Base-by-base conservation (phyloP, 192 early-diverging fungal species). In the Thamnidium elegans region DNA sequence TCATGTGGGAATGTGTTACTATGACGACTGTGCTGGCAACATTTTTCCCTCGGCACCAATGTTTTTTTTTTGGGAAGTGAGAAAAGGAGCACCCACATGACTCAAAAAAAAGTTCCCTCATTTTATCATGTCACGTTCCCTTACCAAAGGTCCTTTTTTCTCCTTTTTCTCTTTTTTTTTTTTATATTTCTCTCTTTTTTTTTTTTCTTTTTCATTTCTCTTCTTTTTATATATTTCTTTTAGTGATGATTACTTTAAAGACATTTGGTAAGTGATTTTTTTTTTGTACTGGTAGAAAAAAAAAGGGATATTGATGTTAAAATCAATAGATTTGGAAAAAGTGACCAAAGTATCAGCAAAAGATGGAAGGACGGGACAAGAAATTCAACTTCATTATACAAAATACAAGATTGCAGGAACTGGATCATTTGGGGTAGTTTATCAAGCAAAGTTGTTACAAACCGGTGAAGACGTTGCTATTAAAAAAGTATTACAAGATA, bases 351-450 rank as follows among this genome's bases (percentile, higher is more conserved):
- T 94, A 11, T 79, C 82, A 62, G 94, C 94, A 4, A 90, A 88
- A 68, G 89, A 94, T 59, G 94, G 91, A 64, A 88, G 83, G 66
- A 88, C 90, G 23, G 91, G 89, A 50, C 87, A 91, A 55, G 84
- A 92, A 50, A 79, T 87, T 45, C 91, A 97, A 55, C 86, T 98
- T 32, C 79, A 85, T 14, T 98, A 96, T 73, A 89, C 91, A 13
- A 90, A 93, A 69, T 89, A 86, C 74, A 93, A 93, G 73, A 87
- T 95, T 23, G 84, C 95, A 52, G 96, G 96, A 62, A 94, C 93
- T 66, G 96, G 96, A 14, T 93, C 93, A n/a, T 98, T 98, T 79
- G 96, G 96, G 36, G 94, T 98, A 7, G 96, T 98, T n/a, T 95
- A 89, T 73, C 92, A 94, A 72, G 95, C 94, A 32, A 92, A 92